Conservation (phyloP, 805 yeast species). For the Sugiyamaella marilandica region DNA sequence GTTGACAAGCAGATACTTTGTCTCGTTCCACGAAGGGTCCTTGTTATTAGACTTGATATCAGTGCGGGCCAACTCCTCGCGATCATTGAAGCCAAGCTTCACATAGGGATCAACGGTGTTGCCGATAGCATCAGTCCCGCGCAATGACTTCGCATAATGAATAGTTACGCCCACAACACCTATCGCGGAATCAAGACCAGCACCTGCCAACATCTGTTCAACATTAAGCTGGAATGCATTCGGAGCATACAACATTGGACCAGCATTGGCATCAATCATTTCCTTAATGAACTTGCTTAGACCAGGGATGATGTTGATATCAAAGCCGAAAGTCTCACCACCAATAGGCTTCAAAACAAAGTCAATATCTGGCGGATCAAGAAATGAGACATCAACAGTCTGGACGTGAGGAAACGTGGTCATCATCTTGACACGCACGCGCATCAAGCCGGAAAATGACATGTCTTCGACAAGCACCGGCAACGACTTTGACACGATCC, state of each 20-base stretch:
- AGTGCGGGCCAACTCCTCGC: conserved; percentile 58
- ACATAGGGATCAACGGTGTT: conserved; percentile 90
- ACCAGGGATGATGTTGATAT: conserved; percentile 83
- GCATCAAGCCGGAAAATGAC: conserved; percentile 65
- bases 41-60: conserved; percentile 60
- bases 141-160: conserved; percentile 62
- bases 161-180: conserved; percentile 77
- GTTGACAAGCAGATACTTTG: conserved; percentile 59
- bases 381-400: conserved; percentile 77
- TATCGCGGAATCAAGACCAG: conserved; percentile 69
- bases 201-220: conserved; percentile 84
- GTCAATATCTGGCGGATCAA: conserved; percentile 87
- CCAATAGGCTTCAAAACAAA: conserved; percentile 77
- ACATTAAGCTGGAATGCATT: conserved; percentile 89
- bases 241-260: conserved; percentile 85
- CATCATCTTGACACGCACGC: conserved; percentile 88
- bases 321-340: conserved; percentile 81
- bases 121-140: conserved; percentile 62
- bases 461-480: conserved; percentile 79
- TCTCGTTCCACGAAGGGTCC: conserved; percentile 82
- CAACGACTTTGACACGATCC: conserved; percentile 54
- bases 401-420: conserved; percentile 88
- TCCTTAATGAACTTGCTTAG: conserved; percentile 74
- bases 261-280: conserved; percentile 79
- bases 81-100: conserved; percentile 57